phyloP scores from a whole-genome alignment of 2,329 filamentous ascomycete species.

The Epichloe festucae region DNA sequence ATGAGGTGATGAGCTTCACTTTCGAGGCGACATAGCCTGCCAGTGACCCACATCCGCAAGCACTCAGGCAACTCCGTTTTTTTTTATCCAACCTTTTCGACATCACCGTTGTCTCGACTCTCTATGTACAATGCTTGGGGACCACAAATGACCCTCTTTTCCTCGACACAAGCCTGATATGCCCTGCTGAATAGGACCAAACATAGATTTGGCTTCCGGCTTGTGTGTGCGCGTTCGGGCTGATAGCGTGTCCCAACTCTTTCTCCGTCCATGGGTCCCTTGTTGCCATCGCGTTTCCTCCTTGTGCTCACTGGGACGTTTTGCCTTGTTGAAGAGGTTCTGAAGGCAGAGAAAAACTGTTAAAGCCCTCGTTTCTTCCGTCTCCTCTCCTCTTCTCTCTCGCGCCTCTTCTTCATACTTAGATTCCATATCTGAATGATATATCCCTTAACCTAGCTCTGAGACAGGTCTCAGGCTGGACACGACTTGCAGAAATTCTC shows the following conservation, averaged over 20 bases:
- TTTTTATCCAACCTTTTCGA: background rate
- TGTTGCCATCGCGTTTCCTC: background rate
- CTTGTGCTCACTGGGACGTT: background rate
- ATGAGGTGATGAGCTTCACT: background rate
- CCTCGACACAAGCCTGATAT: background rate
- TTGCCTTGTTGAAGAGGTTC: background rate
- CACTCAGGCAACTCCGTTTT: background rate
- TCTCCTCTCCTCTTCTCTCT: background rate
- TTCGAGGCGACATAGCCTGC: background rate
- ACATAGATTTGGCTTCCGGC: conserved; percentile 3
- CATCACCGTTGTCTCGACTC: background rate
- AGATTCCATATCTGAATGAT: conserved; percentile 2
- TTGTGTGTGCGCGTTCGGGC: background rate
- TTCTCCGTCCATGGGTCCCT: background rate
- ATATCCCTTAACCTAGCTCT: conserved; percentile 2
- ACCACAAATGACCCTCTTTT: conserved; percentile 8
- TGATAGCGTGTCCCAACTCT: background rate
- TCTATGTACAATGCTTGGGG: background rate
- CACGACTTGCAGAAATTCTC: conserved; percentile 9
- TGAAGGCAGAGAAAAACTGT: background rate
- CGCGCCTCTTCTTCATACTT: background rate
- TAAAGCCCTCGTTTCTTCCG: background rate
- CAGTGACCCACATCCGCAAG: background rate
- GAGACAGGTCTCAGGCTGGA: conserved; percentile 14
- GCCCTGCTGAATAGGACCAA: background rate